These are phyloP conservation scores for Russula dissimulans DNA, from an alignment of 768 basidiomycete species.

Conservation along the genomic window DNA sequence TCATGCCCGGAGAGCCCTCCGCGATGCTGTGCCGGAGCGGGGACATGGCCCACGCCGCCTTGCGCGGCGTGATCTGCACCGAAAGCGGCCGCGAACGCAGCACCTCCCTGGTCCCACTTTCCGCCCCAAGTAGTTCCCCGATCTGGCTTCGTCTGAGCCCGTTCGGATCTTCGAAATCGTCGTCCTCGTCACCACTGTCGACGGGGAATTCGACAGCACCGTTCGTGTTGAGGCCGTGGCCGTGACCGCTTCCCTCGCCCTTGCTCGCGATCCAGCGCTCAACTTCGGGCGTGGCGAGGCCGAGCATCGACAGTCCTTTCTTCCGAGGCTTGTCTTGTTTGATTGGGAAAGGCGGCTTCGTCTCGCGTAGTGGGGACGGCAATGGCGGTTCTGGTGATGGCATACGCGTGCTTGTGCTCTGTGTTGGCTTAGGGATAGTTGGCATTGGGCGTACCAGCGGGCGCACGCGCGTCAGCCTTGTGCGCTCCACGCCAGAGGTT, in stretches of 20 bases:
- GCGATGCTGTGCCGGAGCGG: slow-evolving; percentile 29
- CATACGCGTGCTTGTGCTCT: slow-evolving; percentile 11
- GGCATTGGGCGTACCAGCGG: slow-evolving; percentile 10
- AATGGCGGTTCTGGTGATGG: slow-evolving; percentile 17
- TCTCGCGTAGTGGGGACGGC: slow-evolving; percentile 15
- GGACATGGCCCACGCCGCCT: slow-evolving; percentile 25
- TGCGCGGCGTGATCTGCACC: slow-evolving; percentile 48
- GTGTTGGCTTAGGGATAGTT: not conserved
- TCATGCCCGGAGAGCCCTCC: slow-evolving; percentile 32
- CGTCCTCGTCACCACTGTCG: slow-evolving; percentile 34
- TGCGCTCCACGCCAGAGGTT: slow-evolving; percentile 1
- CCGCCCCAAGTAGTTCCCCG: slow-evolving; percentile 35
- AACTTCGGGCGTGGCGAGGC: slow-evolving; percentile 46
- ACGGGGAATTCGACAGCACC: slow-evolving; percentile 34
- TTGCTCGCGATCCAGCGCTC: slow-evolving; percentile 42
- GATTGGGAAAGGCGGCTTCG: slow-evolving; percentile 27
- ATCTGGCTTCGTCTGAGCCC: slow-evolving; percentile 24
- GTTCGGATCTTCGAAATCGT: slow-evolving; percentile 22
- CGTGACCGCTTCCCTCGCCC: slow-evolving; percentile 3
- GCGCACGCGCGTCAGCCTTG: not conserved
- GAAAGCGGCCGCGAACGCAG: slow-evolving; percentile 28
- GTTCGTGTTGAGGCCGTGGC: slow-evolving; percentile 14
- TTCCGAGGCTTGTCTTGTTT: slow-evolving; percentile 15
- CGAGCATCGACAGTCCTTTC: slow-evolving; percentile 26
- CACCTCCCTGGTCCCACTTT: slow-evolving; percentile 33